Evolutionary conservation across 345 rosid species (phyloP).

Genomic region (Euphorbia peplus): DNA sequence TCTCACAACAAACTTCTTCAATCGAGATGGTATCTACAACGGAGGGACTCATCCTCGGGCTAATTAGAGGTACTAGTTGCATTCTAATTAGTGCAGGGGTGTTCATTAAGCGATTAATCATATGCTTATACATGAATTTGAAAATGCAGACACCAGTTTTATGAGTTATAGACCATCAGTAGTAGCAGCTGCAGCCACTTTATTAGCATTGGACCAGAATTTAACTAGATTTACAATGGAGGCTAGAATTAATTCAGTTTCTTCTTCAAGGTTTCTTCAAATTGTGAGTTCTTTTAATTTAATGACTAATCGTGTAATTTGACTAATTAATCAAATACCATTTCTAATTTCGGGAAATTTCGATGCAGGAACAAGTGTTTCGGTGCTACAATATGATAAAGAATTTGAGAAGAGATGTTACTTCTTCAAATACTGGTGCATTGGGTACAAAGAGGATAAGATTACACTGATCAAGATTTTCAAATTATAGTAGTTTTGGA

Average conservation of each 20-base stretch:
- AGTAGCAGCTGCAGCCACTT: conserved; percentile 51
- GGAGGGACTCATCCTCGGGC: conserved; percentile 26
- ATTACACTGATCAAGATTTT: conserved; percentile 15
- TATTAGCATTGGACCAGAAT: conserved; percentile 36
- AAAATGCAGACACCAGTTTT: conserved; percentile 39
- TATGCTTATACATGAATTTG: neutral
- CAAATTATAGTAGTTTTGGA: too few species aligned
- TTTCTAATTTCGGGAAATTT: neutral
- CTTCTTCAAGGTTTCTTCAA: conserved; percentile 37
- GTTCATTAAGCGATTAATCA: too few species aligned
- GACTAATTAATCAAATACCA: neutral
- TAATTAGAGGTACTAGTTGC: conserved; percentile 37
- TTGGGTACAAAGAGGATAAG: conserved; percentile 33
- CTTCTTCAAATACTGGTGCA: conserved; percentile 27
- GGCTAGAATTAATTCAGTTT: conserved; percentile 30
- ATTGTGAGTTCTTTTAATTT: conserved; percentile 36
- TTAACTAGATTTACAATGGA: conserved; percentile 41
- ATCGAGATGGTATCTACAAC: conserved; percentile 9
- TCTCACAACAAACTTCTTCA: conserved; percentile 21
- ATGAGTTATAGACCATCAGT: conserved; percentile 46
- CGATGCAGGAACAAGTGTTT: conserved; percentile 50
- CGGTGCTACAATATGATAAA: conserved; percentile 45
- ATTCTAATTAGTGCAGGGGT: too few species aligned
- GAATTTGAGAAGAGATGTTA: conserved; percentile 25
- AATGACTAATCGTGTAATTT: too few species aligned